These are phyloP conservation scores for Colletotrichum limetticola DNA, from an alignment of 2,329 filamentous ascomycete genomes.

Conservation along the genomic window DNA sequence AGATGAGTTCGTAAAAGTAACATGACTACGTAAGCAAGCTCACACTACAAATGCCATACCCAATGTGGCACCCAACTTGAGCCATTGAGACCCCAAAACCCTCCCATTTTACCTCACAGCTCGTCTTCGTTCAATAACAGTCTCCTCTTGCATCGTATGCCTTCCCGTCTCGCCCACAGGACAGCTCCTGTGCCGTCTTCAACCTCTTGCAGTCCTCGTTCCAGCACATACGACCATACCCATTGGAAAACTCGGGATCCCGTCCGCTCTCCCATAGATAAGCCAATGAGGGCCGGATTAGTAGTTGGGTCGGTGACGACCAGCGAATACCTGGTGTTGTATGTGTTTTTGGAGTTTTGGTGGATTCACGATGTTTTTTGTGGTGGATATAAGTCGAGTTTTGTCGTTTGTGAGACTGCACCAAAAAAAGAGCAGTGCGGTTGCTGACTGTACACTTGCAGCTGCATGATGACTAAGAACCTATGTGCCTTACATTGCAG, in stretches of 20 bases:
- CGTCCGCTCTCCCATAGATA: background rate
- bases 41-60: rapidly evolving
- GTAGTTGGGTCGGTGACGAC: background rate
- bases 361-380: background rate
- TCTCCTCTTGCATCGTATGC: background rate
- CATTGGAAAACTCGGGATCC: background rate
- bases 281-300: background rate
- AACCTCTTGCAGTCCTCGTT: rapidly evolving
- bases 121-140: rapidly evolving
- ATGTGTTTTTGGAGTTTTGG: background rate
- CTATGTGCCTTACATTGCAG: too few species aligned
- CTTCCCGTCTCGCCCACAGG: background rate
- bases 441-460: background rate
- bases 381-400: background rate
- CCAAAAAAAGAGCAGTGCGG: background rate
- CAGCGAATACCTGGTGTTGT: background rate
- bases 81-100: rapidly evolving
- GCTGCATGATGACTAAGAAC: background rate
- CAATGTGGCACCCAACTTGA: rapidly evolving
- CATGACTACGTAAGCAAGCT: too few species aligned
- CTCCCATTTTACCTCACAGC: background rate
- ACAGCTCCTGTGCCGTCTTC: background rate
- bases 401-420: background rate
- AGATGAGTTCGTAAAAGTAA: too few species aligned
- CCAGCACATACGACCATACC: background rate